Conservation (phyloP, 2,329 filamentous ascomycete species). For the Penicillium sp. region DNA sequence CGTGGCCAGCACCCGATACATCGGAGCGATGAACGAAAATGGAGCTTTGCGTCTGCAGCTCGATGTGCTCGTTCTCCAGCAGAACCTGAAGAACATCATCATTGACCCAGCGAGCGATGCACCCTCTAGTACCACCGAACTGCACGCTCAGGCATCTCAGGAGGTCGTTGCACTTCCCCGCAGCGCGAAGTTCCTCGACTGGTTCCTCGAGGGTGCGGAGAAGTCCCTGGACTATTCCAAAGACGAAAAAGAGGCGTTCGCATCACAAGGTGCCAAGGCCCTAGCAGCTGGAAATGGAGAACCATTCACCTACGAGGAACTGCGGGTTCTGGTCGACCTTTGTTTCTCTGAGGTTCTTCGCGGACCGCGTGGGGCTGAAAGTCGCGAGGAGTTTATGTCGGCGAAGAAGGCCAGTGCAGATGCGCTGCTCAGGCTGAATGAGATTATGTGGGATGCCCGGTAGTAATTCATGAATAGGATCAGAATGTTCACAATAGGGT, state of each 20-base stretch:
- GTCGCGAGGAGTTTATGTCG: constrained; percentile 48
- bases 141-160: constrained; percentile 15
- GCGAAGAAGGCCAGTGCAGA: constrained; percentile 49
- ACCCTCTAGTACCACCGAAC: constrained; percentile 2
- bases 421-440: constrained; percentile 46
- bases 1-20: constrained; percentile 68
- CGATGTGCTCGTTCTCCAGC: constrained; percentile 91
- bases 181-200: constrained; percentile 49
- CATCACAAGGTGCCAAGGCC: constrained; percentile 36
- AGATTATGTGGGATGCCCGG: constrained; percentile 51
- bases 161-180: constrained; percentile 45
- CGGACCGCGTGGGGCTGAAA: constrained; percentile 43
- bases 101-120: constrained; percentile 29
- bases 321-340: constrained; percentile 47
- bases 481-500: not conserved
- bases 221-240: constrained; percentile 47
- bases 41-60: constrained; percentile 87
- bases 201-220: constrained; percentile 51
- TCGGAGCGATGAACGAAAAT: constrained; percentile 79
- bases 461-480: constrained; percentile 15
- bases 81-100: constrained; percentile 91
- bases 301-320: constrained; percentile 48
- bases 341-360: constrained; percentile 48
- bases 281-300: constrained; percentile 42
- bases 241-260: constrained; percentile 45